These are phyloP conservation scores for Neonothopanus nambi DNA, from an alignment of 1,284 basidiomycete species.

Conservation along the genomic window DNA sequence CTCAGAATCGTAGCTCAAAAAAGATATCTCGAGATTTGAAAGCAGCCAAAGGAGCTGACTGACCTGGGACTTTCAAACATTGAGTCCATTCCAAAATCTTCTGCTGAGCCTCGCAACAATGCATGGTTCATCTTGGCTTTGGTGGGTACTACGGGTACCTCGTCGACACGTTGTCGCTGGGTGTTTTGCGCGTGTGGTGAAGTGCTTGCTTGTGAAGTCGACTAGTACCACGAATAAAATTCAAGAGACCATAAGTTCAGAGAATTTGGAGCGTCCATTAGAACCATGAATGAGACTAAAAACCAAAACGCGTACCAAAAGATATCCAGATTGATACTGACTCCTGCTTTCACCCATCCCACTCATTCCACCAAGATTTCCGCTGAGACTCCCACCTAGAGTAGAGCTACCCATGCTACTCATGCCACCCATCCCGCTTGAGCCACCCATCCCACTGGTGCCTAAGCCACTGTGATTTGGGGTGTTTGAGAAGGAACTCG, in stretches of 20 bases:
- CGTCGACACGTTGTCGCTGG: slow-evolving; percentile 53
- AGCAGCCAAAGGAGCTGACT: slow-evolving; percentile 13
- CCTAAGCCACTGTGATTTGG: slow-evolving; percentile 2
- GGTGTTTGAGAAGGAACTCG: slow-evolving; percentile 20
- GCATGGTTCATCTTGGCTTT: slow-evolving; percentile 76
- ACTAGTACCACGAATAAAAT: slow-evolving; percentile 6
- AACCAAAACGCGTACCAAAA: slow-evolving; percentile 51
- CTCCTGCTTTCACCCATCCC: slow-evolving; percentile 35
- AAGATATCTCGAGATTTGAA: neutral
- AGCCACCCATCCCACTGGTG: neutral
- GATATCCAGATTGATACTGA: slow-evolving; percentile 75
- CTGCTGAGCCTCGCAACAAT: slow-evolving; percentile 57
- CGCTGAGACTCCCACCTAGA: slow-evolving; percentile 58
- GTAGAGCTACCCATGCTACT: slow-evolving; percentile 16
- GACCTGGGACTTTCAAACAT: slow-evolving; percentile 75
- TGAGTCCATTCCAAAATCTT: slow-evolving; percentile 76
- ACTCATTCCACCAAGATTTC: slow-evolving; percentile 45
- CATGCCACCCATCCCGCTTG: no score
- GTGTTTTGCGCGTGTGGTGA: slow-evolving; percentile 47
- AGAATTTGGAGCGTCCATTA: slow-evolving; percentile 55
- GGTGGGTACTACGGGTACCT: slow-evolving; percentile 68
- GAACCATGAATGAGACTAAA: slow-evolving; percentile 41
- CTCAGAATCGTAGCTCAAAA: neutral
- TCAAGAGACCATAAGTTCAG: slow-evolving; percentile 12
- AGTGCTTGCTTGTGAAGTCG: slow-evolving; percentile 20